These are phyloP conservation scores for Colletotrichum chrysophilum DNA, from an alignment of 2,329 filamentous ascomycete genomes.

Conservation along the genomic window DNA sequence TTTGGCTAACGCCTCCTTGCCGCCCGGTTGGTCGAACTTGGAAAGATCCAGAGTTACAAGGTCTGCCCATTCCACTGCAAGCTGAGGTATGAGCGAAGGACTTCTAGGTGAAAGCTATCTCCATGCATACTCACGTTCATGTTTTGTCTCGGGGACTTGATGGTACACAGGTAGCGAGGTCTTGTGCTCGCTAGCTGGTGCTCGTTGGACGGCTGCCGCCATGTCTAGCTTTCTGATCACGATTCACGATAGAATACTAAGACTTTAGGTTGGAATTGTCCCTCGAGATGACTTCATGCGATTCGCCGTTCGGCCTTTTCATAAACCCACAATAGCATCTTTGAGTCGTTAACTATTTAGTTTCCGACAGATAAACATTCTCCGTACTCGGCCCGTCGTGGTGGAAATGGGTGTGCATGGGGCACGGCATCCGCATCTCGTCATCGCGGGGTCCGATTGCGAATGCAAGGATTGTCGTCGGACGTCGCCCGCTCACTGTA, in stretches of 20 bases:
- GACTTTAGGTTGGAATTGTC: background rate
- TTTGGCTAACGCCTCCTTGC: constrained; percentile 57
- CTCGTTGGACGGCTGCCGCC: background rate
- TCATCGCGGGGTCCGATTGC: constrained; percentile 8
- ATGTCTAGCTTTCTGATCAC: background rate
- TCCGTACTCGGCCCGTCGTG: background rate
- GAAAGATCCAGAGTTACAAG: constrained; percentile 62
- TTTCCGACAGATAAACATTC: background rate
- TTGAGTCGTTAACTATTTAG: background rate
- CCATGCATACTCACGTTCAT: constrained; percentile 32
- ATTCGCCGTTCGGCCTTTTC: background rate
- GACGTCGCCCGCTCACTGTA: background rate
- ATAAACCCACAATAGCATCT: background rate
- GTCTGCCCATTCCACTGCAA: constrained; percentile 56
- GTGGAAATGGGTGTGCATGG: background rate
- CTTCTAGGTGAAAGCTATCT: rapidly evolving
- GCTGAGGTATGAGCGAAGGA: background rate
- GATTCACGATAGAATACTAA: background rate
- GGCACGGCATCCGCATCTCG: background rate
- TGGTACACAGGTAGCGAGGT: constrained; percentile 32
- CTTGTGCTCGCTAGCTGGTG: background rate
- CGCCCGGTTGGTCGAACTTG: constrained; percentile 57
- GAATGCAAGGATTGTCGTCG: background rate
- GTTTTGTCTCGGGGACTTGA: constrained; percentile 37
- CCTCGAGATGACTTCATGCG: background rate